These are phyloP conservation scores for Colletotrichum musae DNA, from an alignment of 2,329 filamentous ascomycete genomes.

Conservation along the genomic window DNA sequence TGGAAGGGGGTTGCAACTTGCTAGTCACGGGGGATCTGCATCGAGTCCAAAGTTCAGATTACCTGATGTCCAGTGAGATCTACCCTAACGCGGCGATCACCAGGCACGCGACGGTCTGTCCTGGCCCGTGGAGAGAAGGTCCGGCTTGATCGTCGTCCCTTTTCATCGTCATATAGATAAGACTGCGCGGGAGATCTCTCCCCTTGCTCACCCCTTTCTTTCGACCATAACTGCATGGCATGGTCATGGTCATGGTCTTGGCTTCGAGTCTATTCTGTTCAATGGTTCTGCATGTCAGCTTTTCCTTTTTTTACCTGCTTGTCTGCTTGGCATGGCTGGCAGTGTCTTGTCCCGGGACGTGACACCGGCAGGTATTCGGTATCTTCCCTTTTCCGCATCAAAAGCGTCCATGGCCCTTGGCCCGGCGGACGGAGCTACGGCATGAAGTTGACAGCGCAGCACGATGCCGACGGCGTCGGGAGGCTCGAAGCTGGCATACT, in stretches of 20 bases:
- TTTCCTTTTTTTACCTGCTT: background rate
- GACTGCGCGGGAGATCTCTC: conserved; percentile 19
- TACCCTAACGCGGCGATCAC: conserved; percentile 23
- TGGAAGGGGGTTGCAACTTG: background rate
- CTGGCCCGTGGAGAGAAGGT: conserved; percentile 22
- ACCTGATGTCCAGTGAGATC: conserved; percentile 36
- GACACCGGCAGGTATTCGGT: background rate
- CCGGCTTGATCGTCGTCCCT: conserved; percentile 20
- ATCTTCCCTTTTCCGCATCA: background rate
- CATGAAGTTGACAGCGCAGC: conserved; percentile 4
- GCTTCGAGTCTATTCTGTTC: background rate
- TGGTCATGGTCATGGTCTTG: background rate
- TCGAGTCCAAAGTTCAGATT: conserved; percentile 31
- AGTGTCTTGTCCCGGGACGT: background rate
- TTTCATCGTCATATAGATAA: background rate
- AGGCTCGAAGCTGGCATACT: background rate
- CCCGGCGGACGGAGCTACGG: background rate
- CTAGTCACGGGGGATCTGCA: conserved; percentile 21
- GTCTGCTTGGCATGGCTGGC: background rate
- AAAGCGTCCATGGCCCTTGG: background rate
- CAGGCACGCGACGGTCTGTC: conserved; percentile 9
- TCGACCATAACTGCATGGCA: too few species aligned
- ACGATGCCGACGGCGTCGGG: conserved; percentile 17
- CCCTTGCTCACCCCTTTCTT: background rate
- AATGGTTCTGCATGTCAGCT: conserved; percentile 5